Percentiles rank a stretch among this genome's conserved stretches.
phyloP scores from a whole-genome alignment of 352 stramenopile species.

The Phytopythium chamaehyphon region DNA sequence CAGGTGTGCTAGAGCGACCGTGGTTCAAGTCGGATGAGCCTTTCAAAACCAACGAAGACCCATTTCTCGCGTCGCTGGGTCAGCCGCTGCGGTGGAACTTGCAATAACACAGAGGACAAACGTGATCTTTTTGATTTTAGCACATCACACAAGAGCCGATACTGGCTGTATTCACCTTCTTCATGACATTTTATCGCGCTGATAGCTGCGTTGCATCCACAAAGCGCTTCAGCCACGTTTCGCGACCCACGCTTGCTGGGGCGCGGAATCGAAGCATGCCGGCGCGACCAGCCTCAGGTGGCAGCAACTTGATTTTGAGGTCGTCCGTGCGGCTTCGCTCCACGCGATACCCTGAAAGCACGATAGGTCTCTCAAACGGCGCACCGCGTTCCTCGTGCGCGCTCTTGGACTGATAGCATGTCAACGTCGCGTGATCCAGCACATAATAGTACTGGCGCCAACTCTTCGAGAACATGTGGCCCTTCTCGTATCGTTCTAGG shows the following conservation, averaged over 20 bases:
- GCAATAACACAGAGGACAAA: background rate
- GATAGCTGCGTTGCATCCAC: slow-evolving; percentile 56
- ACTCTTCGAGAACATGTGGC: slow-evolving; percentile 62
- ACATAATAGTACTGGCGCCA: slow-evolving; percentile 82
- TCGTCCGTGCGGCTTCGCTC: slow-evolving; percentile 72
- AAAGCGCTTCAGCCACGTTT: slow-evolving; percentile 78
- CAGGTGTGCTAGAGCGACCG: background rate
- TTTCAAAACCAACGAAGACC: slow-evolving; percentile 10
- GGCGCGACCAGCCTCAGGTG: slow-evolving; percentile 46
- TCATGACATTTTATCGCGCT: background rate
- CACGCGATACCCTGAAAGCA: slow-evolving; percentile 63
- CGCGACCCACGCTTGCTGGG: slow-evolving; percentile 63
- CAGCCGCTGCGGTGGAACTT: slow-evolving; percentile 18
- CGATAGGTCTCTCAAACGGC: slow-evolving; percentile 44
- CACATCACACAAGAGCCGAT: no score
- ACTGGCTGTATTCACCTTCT: background rate
- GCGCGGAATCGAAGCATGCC: slow-evolving; percentile 68
- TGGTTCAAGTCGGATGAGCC: background rate
- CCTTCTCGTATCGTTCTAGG: slow-evolving; percentile 73
- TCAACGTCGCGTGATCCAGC: slow-evolving; percentile 58
- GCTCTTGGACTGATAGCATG: slow-evolving; percentile 75
- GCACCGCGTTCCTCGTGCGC: slow-evolving; percentile 55
- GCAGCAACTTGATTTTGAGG: slow-evolving; percentile 77
- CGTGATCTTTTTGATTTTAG: no score
- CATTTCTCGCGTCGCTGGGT: slow-evolving; percentile 26